A percentile compares a stretch with the other conserved stretches of the same genome.
Evolutionary conservation across 192 early-diverging fungal genomes (phyloP).

Genomic region (Podila clonocystis): DNA sequence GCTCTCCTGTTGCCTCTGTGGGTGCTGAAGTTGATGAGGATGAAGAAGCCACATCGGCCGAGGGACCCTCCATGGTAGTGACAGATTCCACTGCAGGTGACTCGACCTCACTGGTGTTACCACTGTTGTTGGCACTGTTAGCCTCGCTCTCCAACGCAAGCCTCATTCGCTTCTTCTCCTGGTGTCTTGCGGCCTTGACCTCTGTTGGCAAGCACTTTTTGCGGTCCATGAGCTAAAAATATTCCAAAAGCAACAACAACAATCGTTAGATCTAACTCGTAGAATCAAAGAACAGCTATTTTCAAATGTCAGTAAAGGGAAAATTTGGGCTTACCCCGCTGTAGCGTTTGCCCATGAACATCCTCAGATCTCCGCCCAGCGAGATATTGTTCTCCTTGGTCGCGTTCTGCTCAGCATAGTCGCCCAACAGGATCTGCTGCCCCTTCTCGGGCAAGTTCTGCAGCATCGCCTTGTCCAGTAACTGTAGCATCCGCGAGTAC

Average conservation of each 20-base stretch:
- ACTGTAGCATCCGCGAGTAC: conserved; percentile 54
- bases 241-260: not conserved
- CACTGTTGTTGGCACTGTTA: conserved; percentile 41
- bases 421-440: conserved; percentile 17
- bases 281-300: too few species aligned
- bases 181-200: conserved; percentile 32
- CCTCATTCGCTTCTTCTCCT: conserved; percentile 36
- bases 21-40: too few species aligned
- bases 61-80: not conserved
- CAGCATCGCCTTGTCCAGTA: conserved; percentile 39
- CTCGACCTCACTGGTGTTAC: conserved; percentile 19
- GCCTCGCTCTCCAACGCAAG: conserved; percentile 13
- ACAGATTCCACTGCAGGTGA: conserved; percentile 3
- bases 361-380: conserved; percentile 43
- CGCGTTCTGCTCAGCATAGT: conserved; percentile 31
- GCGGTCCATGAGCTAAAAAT: conserved; percentile 37
- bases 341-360: conserved; percentile 52
- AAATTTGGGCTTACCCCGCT: conserved; percentile 13
- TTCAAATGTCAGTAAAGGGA: not conserved
- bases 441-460: conserved; percentile 31
- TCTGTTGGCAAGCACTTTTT: conserved; percentile 46
- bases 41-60: not conserved
- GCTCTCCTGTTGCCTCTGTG: too few species aligned
- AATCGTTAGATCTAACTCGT: not conserved
- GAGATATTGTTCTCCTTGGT: conserved; percentile 46